Percentiles rank a stretch among this genome's conserved stretches.
Conservation (phyloP, 2,329 filamentous ascomycete genomes). For the Xylaria sp. region DNA sequence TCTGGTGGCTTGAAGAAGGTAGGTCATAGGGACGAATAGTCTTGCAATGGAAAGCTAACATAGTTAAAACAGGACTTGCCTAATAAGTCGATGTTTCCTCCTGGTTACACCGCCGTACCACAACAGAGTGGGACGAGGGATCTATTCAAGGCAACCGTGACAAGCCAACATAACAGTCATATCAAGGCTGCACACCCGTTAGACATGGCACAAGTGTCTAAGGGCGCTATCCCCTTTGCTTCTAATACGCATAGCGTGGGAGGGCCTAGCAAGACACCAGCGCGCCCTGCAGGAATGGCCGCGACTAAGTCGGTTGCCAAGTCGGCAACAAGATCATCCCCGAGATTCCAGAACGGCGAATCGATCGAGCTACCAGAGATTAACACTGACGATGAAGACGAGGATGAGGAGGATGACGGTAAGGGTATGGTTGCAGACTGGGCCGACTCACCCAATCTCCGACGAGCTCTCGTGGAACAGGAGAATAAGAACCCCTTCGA, state of each 20-base stretch:
- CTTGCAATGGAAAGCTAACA: conserved; percentile 50
- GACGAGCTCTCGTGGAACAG: conserved; percentile 79
- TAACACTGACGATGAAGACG: conserved; percentile 86
- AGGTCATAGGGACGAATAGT: conserved; percentile 45
- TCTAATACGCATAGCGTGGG: conserved; percentile 70
- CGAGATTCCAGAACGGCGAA: conserved; percentile 88
- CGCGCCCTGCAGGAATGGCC: conserved; percentile 61
- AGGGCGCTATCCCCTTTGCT: conserved; percentile 89
- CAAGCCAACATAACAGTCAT: conserved; percentile 74
- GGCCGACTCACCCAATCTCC: conserved; percentile 88
- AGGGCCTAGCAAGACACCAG: conserved; percentile 76
- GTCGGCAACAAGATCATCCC: conserved; percentile 75
- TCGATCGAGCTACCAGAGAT: conserved; percentile 94
- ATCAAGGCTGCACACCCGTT: conserved; percentile 74
- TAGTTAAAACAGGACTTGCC: conserved; percentile 63
- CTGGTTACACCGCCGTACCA: conserved; percentile 70
- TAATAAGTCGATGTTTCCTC: conserved; percentile 69
- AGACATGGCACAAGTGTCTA: conserved; percentile 89
- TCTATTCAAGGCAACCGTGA: conserved; percentile 74
- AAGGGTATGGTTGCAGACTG: conserved; percentile 78
- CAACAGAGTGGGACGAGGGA: conserved; percentile 65
- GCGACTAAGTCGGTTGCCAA: conserved; percentile 69
- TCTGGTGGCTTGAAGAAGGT: conserved; percentile 78
- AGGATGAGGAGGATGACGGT: conserved; percentile 78
- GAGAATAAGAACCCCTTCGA: conserved; percentile 85